These are phyloP conservation scores for Colletotrichum sp. DNA, from an alignment of 2,329 filamentous ascomycete genomes.

Conservation along the genomic window DNA sequence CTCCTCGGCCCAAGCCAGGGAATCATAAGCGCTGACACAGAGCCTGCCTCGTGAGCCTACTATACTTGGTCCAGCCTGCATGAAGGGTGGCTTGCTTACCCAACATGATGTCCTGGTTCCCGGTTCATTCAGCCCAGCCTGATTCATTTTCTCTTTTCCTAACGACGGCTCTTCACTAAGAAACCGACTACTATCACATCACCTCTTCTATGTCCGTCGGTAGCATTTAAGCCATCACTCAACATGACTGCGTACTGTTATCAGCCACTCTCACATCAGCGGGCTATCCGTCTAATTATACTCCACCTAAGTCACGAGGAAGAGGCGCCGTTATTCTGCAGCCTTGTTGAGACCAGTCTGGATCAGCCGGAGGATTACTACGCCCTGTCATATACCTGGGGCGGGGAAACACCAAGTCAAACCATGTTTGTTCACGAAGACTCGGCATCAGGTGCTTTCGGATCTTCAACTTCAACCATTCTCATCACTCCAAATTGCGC, in stretches of 20 bases:
- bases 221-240: too few relatives aligned
- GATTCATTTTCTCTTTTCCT: too few relatives aligned
- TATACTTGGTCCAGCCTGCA: not conserved
- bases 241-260: not conserved
- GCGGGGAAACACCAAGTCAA: not conserved
- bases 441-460: not conserved
- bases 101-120: too few relatives aligned
- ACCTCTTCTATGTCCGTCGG: too few relatives aligned
- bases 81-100: not conserved
- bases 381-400: not conserved
- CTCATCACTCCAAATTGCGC: not conserved
- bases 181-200: too few relatives aligned
- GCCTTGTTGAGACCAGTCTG: not conserved
- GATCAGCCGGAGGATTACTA: not conserved
- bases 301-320: not conserved
- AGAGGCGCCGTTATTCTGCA: not conserved
- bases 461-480: not conserved
- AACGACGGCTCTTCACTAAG: too few relatives aligned
- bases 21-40: rapidly evolving
- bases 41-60: not conserved
- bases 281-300: not conserved
- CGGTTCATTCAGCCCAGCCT: too few relatives aligned
- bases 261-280: not conserved
- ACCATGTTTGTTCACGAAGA: not conserved
- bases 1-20: not conserved